Conservation (phyloP, 768 basidiomycete genomes). For the Auriscalpium orientale region DNA sequence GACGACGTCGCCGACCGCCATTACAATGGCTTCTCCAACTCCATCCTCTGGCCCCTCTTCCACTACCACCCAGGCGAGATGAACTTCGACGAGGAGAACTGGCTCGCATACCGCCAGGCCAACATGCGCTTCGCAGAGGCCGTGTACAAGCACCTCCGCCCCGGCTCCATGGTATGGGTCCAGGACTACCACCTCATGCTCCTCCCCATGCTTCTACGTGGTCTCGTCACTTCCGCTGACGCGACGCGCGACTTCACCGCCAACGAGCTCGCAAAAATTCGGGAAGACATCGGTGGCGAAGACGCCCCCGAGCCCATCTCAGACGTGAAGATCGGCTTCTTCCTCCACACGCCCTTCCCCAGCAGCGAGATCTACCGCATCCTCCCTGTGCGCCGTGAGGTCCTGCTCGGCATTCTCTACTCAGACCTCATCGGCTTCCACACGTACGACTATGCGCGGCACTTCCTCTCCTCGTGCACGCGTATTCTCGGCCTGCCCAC, state of each 20-base stretch:
- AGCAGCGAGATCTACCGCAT: slow-evolving; percentile 97
- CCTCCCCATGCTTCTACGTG: slow-evolving; percentile 89
- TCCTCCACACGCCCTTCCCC: slow-evolving; percentile 97
- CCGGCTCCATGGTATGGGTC: slow-evolving; percentile 97
- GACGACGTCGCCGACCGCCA: slow-evolving; percentile 98
- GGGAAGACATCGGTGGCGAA: slow-evolving; percentile 59
- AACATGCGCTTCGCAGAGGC: slow-evolving; percentile 92
- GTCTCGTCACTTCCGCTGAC: slow-evolving; percentile 68
- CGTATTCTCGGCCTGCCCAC: slow-evolving; percentile 92
- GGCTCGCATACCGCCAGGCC: slow-evolving; percentile 95
- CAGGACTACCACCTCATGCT: slow-evolving; percentile 99
- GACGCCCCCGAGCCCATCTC: slow-evolving; percentile 37
- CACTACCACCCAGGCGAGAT: slow-evolving; percentile 99
- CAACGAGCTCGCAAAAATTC: slow-evolving; percentile 59
- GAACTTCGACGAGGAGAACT: slow-evolving; percentile 99
- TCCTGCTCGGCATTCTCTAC: slow-evolving; percentile 90
- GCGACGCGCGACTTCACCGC: slow-evolving; percentile 48
- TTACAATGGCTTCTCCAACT: slow-evolving; percentile 98
- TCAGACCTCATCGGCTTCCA: slow-evolving; percentile 99
- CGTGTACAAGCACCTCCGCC: slow-evolving; percentile 68
- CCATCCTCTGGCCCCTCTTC: slow-evolving; percentile 98
- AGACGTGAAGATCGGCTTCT: slow-evolving; percentile 94
- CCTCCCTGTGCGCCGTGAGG: slow-evolving; percentile 93
- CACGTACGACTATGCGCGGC: slow-evolving; percentile 98
- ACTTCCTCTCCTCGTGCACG: slow-evolving; percentile 97